phyloP scores from a whole-genome alignment of 2,329 filamentous ascomycete species.

The Cercospora sp. region DNA sequence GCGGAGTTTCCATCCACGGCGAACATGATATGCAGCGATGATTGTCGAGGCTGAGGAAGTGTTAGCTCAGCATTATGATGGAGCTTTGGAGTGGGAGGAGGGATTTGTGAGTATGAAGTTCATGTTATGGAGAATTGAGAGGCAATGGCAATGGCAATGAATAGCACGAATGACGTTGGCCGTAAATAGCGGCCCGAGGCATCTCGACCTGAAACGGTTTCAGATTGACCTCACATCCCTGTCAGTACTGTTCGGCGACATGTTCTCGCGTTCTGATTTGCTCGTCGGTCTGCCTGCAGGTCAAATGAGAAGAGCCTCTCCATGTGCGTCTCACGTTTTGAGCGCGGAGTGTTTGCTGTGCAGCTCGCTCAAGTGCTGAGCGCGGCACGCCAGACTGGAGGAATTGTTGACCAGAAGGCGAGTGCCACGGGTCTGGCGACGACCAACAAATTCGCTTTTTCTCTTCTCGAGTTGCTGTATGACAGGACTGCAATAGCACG shows the following conservation, averaged over 20 bases:
- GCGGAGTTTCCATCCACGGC: not conserved
- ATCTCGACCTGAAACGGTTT: constrained; percentile 5
- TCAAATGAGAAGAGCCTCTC: constrained; percentile 3
- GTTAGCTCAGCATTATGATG: too few relatives aligned
- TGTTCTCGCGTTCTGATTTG: constrained; percentile 3
- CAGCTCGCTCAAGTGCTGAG: not conserved
- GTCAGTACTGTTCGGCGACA: not conserved
- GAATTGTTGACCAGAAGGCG: not conserved
- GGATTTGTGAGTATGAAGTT: not conserved
- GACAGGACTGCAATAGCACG: constrained; percentile 3
- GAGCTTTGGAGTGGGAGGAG: too few relatives aligned
- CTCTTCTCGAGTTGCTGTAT: not conserved
- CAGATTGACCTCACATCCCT: constrained; percentile 3
- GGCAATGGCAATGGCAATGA: not conserved
- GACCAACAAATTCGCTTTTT: not conserved
- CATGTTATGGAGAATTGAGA: not conserved
- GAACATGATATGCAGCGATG: not conserved
- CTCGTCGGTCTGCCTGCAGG: constrained; percentile 1
- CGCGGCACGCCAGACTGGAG: not conserved
- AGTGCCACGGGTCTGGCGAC: not conserved
- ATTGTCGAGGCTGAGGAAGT: not conserved
- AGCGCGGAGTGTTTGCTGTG: not conserved
- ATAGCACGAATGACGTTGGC: not conserved
- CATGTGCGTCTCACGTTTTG: not conserved
- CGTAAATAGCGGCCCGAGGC: not conserved